Base-by-base conservation (phyloP, 305 asterid species). In the Fraxinus ornus region DNA sequence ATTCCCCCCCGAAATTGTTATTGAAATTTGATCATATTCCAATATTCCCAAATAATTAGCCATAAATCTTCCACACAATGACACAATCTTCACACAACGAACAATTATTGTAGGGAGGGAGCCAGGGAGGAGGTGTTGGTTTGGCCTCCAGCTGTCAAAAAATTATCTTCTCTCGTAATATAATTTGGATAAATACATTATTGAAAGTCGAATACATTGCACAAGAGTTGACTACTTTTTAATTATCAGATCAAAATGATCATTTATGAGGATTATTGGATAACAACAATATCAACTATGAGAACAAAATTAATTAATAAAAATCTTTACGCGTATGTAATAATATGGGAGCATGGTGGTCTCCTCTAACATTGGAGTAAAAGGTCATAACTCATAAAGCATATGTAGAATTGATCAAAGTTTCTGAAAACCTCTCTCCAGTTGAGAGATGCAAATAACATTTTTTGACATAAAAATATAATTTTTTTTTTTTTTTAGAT, bases 21-120 rank as follows among this genome's bases (percentile, higher is more conserved):
- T 76, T 75, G 36, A 76, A 41, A 76, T n/a, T n/a, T n/a, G n/a
- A n/a, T n/a, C 28, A 26, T 26, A 28, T 8, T 41, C 80, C 75
- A 81, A 49, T 70, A 70, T 81, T 75, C 49, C 22, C 36, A 37
- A 62, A 24, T 81, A 28, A 64, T 41, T 76, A 57, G 68, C 52
- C 24, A 39, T 37, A 81, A 81, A 75, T 19, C 47, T 75, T 24
- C 76, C 80, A 81, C 78, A 78, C 4, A 60, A 24, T 37, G n/a
- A n/a, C n/a, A n/a, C n/a, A n/a, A n/a, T n/a, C n/a, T n/a, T n/a
- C 35, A 21, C 47, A 41, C 49, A 9, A 13, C 33, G 33, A 64
- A 62, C 22, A 62, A 19, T 12, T 22, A 7, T 24, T 64, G 32
- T 7, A 1, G 49, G 66, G n/a, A n/a, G n/a, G n/a, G n/a, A n/a